These are phyloP conservation scores for Penicillium manginii DNA, from an alignment of 495 filamentous ascomycete genomes.

Conservation along the genomic window DNA sequence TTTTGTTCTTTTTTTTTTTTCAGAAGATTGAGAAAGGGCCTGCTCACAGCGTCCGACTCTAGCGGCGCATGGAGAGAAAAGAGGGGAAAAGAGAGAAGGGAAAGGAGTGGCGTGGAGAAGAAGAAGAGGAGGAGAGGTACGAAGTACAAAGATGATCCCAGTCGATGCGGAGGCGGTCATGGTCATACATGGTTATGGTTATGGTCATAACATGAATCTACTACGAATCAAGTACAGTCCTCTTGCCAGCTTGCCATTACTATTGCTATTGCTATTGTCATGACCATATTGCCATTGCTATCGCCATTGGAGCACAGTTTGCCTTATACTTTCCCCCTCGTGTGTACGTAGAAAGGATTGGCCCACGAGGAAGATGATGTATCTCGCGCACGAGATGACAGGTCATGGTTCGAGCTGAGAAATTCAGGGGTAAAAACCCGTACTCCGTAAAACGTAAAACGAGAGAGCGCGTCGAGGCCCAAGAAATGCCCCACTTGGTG, in stretches of 20 bases:
- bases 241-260: too few relatives aligned
- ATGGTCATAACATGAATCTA: too few relatives aligned
- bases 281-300: too few relatives aligned
- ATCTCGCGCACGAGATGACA: too few relatives aligned
- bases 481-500: not conserved
- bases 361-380: too few relatives aligned
- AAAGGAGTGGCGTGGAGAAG: conserved; percentile 22
- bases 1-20: conserved; percentile 22
- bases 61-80: conserved; percentile 44
- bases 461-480: conserved; percentile 2
- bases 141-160: conserved; percentile 14
- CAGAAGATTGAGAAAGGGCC: conserved; percentile 34
- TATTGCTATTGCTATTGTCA: too few relatives aligned
- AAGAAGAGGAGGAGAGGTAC: conserved; percentile 20
- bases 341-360: too few relatives aligned
- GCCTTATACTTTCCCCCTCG: too few relatives aligned
- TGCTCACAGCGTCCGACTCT: conserved; percentile 49
- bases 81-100: conserved; percentile 17
- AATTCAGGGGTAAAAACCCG: conserved; percentile 9
- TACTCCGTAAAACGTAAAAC: not conserved
- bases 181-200: too few relatives aligned
- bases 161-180: conserved; percentile 12
- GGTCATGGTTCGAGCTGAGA: not conserved
- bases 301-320: too few relatives aligned
- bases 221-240: too few relatives aligned